Base-by-base conservation (phyloP, 176 grass and related monocot species). In the Avena insularis region DNA sequence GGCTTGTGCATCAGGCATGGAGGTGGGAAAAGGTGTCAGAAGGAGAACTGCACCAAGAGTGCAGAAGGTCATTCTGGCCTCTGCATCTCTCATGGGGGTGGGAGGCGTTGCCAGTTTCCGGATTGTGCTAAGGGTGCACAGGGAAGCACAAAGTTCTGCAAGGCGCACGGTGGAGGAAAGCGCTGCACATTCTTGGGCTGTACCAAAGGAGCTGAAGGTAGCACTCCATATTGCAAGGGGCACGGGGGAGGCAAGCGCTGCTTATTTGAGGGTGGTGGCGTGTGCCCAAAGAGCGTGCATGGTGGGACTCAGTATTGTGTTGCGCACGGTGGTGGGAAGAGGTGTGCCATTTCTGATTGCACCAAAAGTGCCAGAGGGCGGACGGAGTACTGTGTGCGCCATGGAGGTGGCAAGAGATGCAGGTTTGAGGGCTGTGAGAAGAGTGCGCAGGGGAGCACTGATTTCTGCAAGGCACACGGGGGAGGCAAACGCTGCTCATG, bases 171-270 rank as follows among this genome's bases (percentile, higher is more conserved):
- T 50, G 97, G 97, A 16, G 97, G 97, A 50, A 99, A 99, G 87
- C 88, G 97, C 38, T 99, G 97, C 88, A 99, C 94, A 69, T 97
- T 97, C 85, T 79, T 80, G 15, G 94, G 94, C 15, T 99, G 97
- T 86, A 94, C 81, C 35, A 99, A 89, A 82, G 97, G 97, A 51
- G 97, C 97, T 21, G 92, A 99, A 86, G 97, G 97, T 5, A 99
- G 94, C 87, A 99, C 97, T 84, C 69, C 78, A 15, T 93, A 83
- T 19, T 97, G 97, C 74, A 99, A 99, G 78, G 92, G 92, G 17
- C 97, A 99, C 25, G 97, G 97, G 19, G 97, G 97, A 70, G 97
- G 97, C 78, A 99, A 99, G 81, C 91, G 94, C 21, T 99, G 97
- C 55, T 87, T 67, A 25, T 97, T 93, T 89, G 71, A 97, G 67